Base-by-base conservation (phyloP, 257 asterid species). In the Galeopsis tetrahit region DNA sequence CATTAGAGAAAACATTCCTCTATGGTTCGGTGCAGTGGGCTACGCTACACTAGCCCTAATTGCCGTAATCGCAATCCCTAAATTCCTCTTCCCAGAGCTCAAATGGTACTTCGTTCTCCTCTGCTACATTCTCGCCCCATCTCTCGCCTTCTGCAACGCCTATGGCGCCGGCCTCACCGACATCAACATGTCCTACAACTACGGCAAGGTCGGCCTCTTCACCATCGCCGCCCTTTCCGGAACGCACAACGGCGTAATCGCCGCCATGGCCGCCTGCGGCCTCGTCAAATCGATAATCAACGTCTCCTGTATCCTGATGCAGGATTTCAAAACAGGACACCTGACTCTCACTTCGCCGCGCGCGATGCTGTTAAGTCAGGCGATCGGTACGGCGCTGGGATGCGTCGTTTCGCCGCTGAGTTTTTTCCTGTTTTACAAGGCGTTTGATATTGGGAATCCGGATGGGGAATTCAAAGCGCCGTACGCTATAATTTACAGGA, bases 101-200 rank as follows among this genome's bases (percentile, higher is more conserved):
- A 93, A 84, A 66, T 93, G 98, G 98, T 88, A 93, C 88, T 85
- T 77, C 15, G 87, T 93, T 2, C 78, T 88, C 35, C 58, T 86
- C 3, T 89, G 95, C 11, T 92, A 92, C 75, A 33, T 85, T 0
- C 77, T 87, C 48, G 96, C 97, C n/a, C 98, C 98, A 4, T 73
- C 98, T 31, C 72, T 93, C 5, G 95, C 96, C 75, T 93, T 93
- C 80, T 88, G 97, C 85, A 92, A 92, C 11, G 97, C 98, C 0
- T 92, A 92, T 6, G 98, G 98, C 21, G 86, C 88, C 0, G 98
- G 98, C 34, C 43, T 93, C 59, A 93, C 96, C 0, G 98, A 93
- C 56, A 88, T 93, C 38, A 93, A 93, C 93, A 84, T 90, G 93
- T 75, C 96, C 4, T 90, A 84, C 84, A 93, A 90, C 78, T 93